Percentiles rank a stretch among this genome's conserved stretches.
phyloP scores from a whole-genome alignment of 2,329 filamentous ascomycete genomes.

The Endoconidiophora polonica region DNA sequence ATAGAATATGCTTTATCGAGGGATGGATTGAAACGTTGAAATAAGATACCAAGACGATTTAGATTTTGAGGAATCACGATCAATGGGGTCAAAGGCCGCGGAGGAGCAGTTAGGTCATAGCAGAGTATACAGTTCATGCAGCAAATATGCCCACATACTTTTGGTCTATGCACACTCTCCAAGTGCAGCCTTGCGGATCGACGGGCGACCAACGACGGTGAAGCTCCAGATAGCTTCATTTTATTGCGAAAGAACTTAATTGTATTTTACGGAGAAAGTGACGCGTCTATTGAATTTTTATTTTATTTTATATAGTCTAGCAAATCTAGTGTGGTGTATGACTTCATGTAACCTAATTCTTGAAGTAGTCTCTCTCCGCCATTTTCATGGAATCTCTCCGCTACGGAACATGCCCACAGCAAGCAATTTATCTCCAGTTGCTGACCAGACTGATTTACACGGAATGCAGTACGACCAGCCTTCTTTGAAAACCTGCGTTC shows the following conservation, averaged over 20 bases:
- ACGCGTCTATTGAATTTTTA: too few relatives aligned
- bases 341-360: background rate
- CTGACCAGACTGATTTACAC: slow-evolving; percentile 24
- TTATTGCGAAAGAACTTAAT: too few relatives aligned
- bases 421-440: slow-evolving; percentile 19
- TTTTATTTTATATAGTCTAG: too few relatives aligned
- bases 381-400: slow-evolving; percentile 6
- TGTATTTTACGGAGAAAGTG: too few relatives aligned
- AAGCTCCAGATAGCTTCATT: too few relatives aligned
- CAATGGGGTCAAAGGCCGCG: background rate
- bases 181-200: too few relatives aligned
- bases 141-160: too few relatives aligned
- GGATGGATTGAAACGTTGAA: too few relatives aligned
- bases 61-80: background rate
- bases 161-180: too few relatives aligned
- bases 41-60: too few relatives aligned
- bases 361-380: background rate
- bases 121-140: background rate
- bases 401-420: slow-evolving; percentile 21
- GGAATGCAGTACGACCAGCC: slow-evolving; percentile 17
- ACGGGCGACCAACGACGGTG: too few relatives aligned
- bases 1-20: background rate
- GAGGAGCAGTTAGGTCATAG: background rate
- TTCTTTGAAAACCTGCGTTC: slow-evolving; percentile 8
- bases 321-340: background rate